Base-by-base conservation (phyloP, 2,329 filamentous ascomycete genomes). In the Cladosporium sp. region DNA sequence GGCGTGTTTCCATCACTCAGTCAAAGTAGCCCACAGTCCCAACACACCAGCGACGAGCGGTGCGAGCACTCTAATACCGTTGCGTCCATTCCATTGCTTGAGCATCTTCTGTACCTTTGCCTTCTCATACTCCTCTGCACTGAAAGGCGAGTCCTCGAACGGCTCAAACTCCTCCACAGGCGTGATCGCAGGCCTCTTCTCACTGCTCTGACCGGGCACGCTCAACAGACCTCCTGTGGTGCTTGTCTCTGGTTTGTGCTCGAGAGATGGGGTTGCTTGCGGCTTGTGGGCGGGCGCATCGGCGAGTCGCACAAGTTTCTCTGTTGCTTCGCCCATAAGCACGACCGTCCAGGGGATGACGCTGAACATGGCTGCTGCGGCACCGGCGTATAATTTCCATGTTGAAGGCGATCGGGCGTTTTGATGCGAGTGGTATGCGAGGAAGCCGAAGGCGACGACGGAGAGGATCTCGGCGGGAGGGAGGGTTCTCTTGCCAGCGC, bases 101-200 rank as follows among this genome's bases (percentile, higher is more conserved):
- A 56, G 36, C 51, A 56, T 43, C 42, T 54, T 52, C 43, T 39
- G 49, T 11, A 56, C 54, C 54, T 56, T 56, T 18, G 47, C 20
- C 48, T 32, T 51, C 54, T 54, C 54, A 22, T 56, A 56, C 34
- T 56, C 54, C 11, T 45, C 47, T 15, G 49, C 47, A n/a, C 44
- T 50, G 44, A 56, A 52, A 29, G 49, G 41, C 18, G 42, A 47
- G 47, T 56, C 54, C 22, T 54, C 54, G n/a, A 50, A 56, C 8
- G 54, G 54, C 43, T 56, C 54, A 36, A 56, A 56, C 34, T 56
- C 54, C 32, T 56, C 54, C 5, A 47, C 45, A 3, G 54, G 54
- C 29, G 54, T 56, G 5, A 56, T 54, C 2, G 51, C 43, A 24
- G 43, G 43, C 17, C 43, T 37, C 6, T 37, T 11, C 3, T 15